Evolutionary conservation across 441 rosid genomes (phyloP).

Genomic region (Croton setiger): DNA sequence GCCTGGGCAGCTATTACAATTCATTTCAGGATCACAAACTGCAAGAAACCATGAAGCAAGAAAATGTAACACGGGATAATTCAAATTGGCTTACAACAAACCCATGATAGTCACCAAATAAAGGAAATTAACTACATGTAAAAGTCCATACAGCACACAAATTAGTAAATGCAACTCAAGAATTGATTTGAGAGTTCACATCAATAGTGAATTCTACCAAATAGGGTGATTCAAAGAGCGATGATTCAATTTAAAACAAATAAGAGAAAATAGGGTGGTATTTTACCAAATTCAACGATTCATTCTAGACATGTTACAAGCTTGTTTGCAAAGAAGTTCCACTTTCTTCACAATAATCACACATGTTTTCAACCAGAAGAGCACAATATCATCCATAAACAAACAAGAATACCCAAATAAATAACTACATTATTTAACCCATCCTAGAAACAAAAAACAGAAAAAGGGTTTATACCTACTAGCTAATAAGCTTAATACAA

Average conservation of each 20-base stretch:
- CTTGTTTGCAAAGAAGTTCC: background rate
- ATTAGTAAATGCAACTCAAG: background rate
- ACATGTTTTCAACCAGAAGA: background rate
- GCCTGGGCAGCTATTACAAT: background rate
- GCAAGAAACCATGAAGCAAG: background rate
- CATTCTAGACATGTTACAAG: background rate
- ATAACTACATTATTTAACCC: background rate
- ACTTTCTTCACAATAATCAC: background rate
- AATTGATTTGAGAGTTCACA: no score
- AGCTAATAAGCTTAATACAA: background rate
- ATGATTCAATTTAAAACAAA: background rate
- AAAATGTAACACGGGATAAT: background rate
- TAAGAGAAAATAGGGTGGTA: background rate
- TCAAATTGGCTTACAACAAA: background rate
- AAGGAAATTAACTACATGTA: background rate
- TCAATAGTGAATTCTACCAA: no score
- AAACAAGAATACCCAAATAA: background rate
- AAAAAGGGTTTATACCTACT: background rate
- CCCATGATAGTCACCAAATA: background rate
- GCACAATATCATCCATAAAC: background rate
- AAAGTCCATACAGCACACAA: background rate
- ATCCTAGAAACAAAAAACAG: background rate
- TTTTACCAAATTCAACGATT: background rate
- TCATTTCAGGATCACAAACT: background rate
- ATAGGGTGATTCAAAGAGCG: background rate